These are phyloP conservation scores for Pseudogymnoascus sp. DNA, from an alignment of 2,329 filamentous ascomycete genomes.

Conservation along the genomic window DNA sequence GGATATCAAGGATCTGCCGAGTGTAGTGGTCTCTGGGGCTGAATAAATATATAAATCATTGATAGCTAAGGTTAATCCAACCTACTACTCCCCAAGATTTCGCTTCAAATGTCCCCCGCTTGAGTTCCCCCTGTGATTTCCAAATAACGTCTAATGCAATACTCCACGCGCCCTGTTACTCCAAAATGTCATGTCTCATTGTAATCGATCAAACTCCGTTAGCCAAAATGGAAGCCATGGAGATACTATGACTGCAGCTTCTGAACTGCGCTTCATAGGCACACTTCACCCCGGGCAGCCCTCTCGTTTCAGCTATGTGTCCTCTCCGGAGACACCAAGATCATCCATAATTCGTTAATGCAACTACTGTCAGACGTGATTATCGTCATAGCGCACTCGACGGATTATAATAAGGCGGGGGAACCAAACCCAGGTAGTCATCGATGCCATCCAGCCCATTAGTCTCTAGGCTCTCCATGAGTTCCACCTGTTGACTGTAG, in stretches of 20 bases:
- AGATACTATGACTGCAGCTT: background rate
- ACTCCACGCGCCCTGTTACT: background rate
- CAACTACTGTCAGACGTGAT: background rate
- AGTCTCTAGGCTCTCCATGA: conserved; percentile 72
- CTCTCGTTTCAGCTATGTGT: background rate
- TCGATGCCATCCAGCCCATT: conserved; percentile 57
- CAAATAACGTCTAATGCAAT: conserved; percentile 7
- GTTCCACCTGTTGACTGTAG: conserved; percentile 71
- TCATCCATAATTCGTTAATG: background rate
- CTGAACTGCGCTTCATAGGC: background rate
- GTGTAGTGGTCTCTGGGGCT: conserved; percentile 44
- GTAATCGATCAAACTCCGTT: background rate
- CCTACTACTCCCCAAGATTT: background rate
- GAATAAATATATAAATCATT: conserved; percentile 8
- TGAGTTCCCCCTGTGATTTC: background rate
- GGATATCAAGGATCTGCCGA: conserved; percentile 67
- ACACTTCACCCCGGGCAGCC: background rate
- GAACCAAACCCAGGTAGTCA: conserved; percentile 16
- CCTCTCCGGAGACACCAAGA: background rate
- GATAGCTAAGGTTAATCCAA: conserved; percentile 3
- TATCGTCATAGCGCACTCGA: background rate
- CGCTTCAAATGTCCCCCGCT: conserved; percentile 5
- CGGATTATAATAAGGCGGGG: conserved; percentile 3
- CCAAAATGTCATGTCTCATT: background rate
- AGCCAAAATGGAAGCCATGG: background rate